Base-by-base conservation (phyloP, 331 rosid species). In the Pyracantha coccinea region DNA sequence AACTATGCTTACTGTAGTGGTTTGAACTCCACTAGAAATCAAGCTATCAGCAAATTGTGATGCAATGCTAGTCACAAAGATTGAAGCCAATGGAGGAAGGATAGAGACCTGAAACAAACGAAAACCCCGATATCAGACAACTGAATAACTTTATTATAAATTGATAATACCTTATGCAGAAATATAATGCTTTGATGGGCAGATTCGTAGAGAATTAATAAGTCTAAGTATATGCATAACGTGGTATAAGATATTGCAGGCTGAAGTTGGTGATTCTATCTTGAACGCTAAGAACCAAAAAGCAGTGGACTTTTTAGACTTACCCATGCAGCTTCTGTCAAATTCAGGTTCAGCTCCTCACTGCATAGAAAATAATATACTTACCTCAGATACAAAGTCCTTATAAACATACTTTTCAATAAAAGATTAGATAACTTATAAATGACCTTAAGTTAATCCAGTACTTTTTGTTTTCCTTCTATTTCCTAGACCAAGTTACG, bases 311-410 rank as follows among this genome's bases (percentile, higher is more conserved):
- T 35, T 35, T 35, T 35, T 35, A 66, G 77, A 77, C 90, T 86
- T 86, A 94, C 97, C 99, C 97, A 92, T 10, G 97, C 97, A 52
- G 97, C 97, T 84, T 92, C 97, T 13, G 96, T 86, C 83, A 94
- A 83, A 85, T 94, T 92, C 61, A 94, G 88, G 86, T 88, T 60
- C 84, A 94, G 86, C 91, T 92, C 97, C 88, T 94, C 96, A 79
- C 97, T 94, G 87, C 93, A 94, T 27, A 58, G 67, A 50, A 50
- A 16, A 50, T 50, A 2, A 50, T 2, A 6, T 50, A 50, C 55
- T 50, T 50, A 0, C 55, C 55, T 2, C 55, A 50, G 55, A 50
- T 50, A 50, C 55, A 0, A 16, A 50, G 20, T 47, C 55, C 55
- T 50, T 2, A 17, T 17, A 16, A 50, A 50, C 55, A 6, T 50